Evolutionary conservation across 176 grass and related monocot genomes (phyloP), one percentile per base, ranked within the genome.

Genomic region (Aegilops longissima): DNA sequence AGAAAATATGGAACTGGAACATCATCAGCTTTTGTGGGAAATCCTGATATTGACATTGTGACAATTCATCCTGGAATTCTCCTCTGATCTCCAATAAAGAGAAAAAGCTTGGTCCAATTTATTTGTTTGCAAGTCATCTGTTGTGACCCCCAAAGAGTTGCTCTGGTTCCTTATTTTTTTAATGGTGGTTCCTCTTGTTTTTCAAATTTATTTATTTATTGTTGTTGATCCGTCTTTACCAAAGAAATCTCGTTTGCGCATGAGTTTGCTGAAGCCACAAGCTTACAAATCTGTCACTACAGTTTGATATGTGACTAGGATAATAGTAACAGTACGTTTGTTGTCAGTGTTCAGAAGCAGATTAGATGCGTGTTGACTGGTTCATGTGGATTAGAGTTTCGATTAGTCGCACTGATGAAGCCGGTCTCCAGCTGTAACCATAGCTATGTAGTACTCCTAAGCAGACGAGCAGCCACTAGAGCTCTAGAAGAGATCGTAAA

Each of bases 331-430:
- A 7, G 3, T 59, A 5, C 40, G 6, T 61, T 85, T 52, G 12
- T 35, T 34, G 39, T 80, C 25, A 24, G 18, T 80, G 20, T 8
- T 6, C 9, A 20, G 13, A 69, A 30, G 27, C 25, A 76, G 45
- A 34, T 29, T 65, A 4, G 4, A 72, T 40, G 36, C 66, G 1
- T 75, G 38, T 66, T 36, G 76, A 84, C 34, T 71, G 38, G 54
- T 6, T 5, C 40, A 3, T 54, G 31, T n/a, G 34, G 84, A 87
- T 87, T 84, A 67, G 67, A 33, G 58, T 56, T 61, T 74, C 25
- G 45, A 75, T 72, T 90, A 66, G 80, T 13, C 33, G 59, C 67
- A 84, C 59, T 84, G 49, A 52, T 68, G 13, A 76, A 47, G 20
- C 38, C 2, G 21, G 39, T 76, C 73, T 39, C 8, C 58, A 4